Evolutionary conservation across 495 filamentous ascomycete genomes (phyloP), one percentile per base, ranked within the genome.

Genomic region (Talaromyces adpressus): DNA sequence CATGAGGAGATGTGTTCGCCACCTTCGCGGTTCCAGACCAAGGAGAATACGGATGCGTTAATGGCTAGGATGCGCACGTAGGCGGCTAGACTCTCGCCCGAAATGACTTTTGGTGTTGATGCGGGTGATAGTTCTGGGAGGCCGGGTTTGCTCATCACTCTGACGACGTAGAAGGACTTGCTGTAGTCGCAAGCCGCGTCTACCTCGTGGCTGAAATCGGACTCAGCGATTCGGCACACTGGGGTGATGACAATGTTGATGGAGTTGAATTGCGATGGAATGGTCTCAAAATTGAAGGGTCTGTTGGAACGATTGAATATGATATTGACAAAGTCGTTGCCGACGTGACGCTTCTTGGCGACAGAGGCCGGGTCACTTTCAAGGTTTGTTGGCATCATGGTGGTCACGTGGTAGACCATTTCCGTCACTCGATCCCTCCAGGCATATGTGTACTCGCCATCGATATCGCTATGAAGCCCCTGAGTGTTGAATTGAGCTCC

Each of bases 251-350:
- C 87, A 66, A 99, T 98, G 75, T 96, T 91, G 74, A 98, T 91
- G 65, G 87, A 94, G 72, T 97, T 97, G 79, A 98, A 96, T 65
- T 91, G 88, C 0, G 91, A 93, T 0, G 91, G 91, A 64, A 99
- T 93, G 4, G 91, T 97, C 72, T 96, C 86, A 68, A 97, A 95
- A 61, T 84, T 81, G 79, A 96, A 98, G 0, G 91, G 87, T 27
- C 84, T 70, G 25, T 96, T 93, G 16, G 93, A 97, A 63, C 94
- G 90, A 71, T 99, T 99, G 78, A 92, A 99, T 57, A 99, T 87
- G 67, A 99, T 96, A 68, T 95, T 98, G 66, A 99, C 95, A 68
- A 89, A 95, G 76, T 99, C 96, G 69, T 99, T 99, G 47, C 95
- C 95, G 49, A 96, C 92, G 69, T 99, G 96, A 4, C 87, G 82